A percentile compares a stretch with the other conserved stretches of the same genome.
Evolutionary conservation across 169 alveolate genomes (phyloP).

Genomic region (Miamiensis avidus): DNA sequence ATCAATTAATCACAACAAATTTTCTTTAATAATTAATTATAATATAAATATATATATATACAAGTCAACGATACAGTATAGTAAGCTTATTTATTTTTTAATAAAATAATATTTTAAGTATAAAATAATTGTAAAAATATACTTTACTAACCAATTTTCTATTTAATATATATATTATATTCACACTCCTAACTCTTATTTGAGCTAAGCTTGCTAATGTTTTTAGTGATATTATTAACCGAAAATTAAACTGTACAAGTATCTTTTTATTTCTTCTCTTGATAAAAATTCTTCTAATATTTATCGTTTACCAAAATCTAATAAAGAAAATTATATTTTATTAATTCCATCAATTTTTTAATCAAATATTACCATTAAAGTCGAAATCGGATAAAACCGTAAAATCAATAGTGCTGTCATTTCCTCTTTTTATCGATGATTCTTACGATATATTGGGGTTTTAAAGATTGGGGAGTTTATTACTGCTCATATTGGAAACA

Average conservation of each 20-base stretch:
- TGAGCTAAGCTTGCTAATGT: no score
- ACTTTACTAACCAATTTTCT: neutral
- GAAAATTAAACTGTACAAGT: constrained; percentile 13
- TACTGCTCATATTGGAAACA: no score
- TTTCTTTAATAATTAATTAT: no score
- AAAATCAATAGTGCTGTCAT: constrained; percentile 19
- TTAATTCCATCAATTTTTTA: neutral
- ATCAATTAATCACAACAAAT: no score
- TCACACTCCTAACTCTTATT: neutral
- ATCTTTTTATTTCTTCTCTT: constrained; percentile 24
- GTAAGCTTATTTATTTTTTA: no score
- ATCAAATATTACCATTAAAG: constrained; percentile 10
- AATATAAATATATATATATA: no score
- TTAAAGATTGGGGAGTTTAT: no score
- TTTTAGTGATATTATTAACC: neutral
- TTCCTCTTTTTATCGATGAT: neutral
- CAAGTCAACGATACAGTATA: no score
- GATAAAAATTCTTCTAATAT: constrained; percentile 24
- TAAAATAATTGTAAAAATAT: neutral
- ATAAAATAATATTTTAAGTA: neutral
- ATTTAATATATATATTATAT: no score
- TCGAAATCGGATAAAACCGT: constrained; percentile 19
- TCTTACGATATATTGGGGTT: no score
- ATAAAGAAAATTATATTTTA: no score
- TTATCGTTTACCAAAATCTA: constrained; percentile 14